Base-by-base conservation (phyloP, 192 early-diverging fungal species). In the Rhizoclosmatium sp. region DNA sequence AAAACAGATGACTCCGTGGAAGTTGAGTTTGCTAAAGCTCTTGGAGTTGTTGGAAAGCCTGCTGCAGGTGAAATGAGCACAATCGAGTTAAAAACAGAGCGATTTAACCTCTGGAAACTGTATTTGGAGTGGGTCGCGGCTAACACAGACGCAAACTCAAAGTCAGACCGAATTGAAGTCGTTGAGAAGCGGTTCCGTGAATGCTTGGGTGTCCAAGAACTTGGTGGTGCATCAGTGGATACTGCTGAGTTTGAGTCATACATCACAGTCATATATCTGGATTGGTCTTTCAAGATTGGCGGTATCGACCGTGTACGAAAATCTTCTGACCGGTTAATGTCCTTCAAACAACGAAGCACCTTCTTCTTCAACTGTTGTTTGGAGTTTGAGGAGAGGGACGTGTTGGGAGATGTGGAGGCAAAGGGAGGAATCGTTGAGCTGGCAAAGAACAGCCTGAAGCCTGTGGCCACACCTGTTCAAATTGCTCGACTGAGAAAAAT, bases 291-390 rank as follows among this genome's bases (percentile, higher is more conserved):
- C 39, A 86, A 1, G 83, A 81, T 23, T 79, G 80, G 76, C 39
- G 68, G 75, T 10, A 78, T 82, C 62, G 76, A 78, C 44, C 64
- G 76, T 5, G 76, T 89, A 47, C 85, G 93, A 47, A 75, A 71
- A 2, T 81, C 86, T 19, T 90, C 89, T 70, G 77, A 80, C 47
- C 83, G 82, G 12, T 80, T 93, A 7, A 65, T 87, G 42, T 80
- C 85, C 19, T 85, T 83, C 47, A 87, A 89, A 40, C 91, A 89
- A 70, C 92, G 92, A 10, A 92, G 90, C 5, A 69, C 85, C 45
- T 78, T 67, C 3, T 93, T 93, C 78, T 91, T 87, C 79, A 83
- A 85, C 69, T 73, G 83, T n/a, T 93, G 92, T 75, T 62, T 93
- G 49, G 83, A 85, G 66, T 75, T 92, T 49, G 92, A 93, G 78